Evolutionary conservation across 345 rosid species (phyloP).

Genomic region (Sisymbrium irio): DNA sequence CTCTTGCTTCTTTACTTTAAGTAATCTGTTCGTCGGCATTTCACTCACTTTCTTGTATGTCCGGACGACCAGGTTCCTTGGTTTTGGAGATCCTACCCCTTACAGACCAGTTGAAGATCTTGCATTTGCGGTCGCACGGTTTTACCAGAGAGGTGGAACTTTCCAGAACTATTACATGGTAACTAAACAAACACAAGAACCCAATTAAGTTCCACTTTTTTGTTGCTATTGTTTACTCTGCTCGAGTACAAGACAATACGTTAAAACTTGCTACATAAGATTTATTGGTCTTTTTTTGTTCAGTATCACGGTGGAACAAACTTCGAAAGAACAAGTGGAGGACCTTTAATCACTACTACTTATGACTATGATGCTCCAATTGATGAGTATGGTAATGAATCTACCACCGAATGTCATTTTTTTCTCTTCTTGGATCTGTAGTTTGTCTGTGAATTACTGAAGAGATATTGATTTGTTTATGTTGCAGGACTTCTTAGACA

Average conservation of each 20-base stretch:
- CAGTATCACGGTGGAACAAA: conserved; percentile 99
- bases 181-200: conserved; percentile 7
- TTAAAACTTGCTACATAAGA: too few relatives aligned
- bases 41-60: conserved; percentile 15
- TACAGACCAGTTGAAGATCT: conserved; percentile 89
- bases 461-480: too few relatives aligned
- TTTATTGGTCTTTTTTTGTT: conserved; percentile 20
- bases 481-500: conserved; percentile 74
- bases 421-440: too few relatives aligned
- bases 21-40: not conserved
- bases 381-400: conserved; percentile 80
- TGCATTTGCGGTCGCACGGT: conserved; percentile 90
- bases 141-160: conserved; percentile 92
- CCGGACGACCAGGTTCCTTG: conserved; percentile 51
- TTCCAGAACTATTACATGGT: conserved; percentile 98
- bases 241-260: not conserved
- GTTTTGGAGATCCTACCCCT: conserved; percentile 81
- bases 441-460: too few relatives aligned
- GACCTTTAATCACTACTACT: conserved; percentile 91
- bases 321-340: conserved; percentile 76
- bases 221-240: not conserved
- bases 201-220: not conserved
- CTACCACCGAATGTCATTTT: not conserved
- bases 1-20: conserved; percentile 1
- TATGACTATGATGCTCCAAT: conserved; percentile 98